Base-by-base conservation (phyloP, 78 protist species). In the Parvularia atlantis region DNA sequence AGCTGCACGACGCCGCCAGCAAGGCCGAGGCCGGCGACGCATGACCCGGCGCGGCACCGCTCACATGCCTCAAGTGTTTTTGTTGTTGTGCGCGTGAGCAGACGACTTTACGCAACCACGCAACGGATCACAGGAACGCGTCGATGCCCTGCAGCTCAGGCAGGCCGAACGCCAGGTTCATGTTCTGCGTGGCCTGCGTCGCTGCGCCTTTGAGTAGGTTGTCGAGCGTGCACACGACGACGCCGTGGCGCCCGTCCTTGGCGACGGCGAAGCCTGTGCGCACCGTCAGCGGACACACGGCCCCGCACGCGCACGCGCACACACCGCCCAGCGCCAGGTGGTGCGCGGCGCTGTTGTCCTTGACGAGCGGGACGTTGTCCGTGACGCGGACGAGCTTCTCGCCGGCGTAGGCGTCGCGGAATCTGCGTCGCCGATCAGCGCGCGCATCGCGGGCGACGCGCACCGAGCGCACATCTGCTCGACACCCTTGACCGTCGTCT, bases 121-220 rank as follows among this genome's bases (percentile, higher is more conserved):
- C n/a, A n/a, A n/a, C n/a, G n/a, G n/a, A n/a, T n/a, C n/a, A n/a
- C n/a, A n/a, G n/a, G n/a, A n/a, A n/a, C n/a, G n/a, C n/a, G 61
- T 68, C 28, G 64, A 83, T 83, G 35, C 84, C 81, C 22, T 57
- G 52, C 10, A 68, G 57, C 62, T 84, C 89, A 16, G 48, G 46
- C 20, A 76, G 30, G 41, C 82, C 84, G 36, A 84, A 70, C 20
- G 76, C 72, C 22, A 84, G 48, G 73, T 84, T 84, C 79, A 84
- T 69, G 75, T 84, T 84, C 71, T 73, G 73, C 5, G 19, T 10
- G 72, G 81, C 80, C 76, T 84, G 89, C 41, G 89, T 84, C 19
- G 89, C 81, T 17, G 89, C 89, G 44, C 89, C 89, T 71, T 84
- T 84, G 60, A 84, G 77, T n/a, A 84, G 73, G 50, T 84, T 84